These are phyloP conservation scores for Candida loeiensis DNA, from an alignment of 805 yeast genomes.

Conservation along the genomic window DNA sequence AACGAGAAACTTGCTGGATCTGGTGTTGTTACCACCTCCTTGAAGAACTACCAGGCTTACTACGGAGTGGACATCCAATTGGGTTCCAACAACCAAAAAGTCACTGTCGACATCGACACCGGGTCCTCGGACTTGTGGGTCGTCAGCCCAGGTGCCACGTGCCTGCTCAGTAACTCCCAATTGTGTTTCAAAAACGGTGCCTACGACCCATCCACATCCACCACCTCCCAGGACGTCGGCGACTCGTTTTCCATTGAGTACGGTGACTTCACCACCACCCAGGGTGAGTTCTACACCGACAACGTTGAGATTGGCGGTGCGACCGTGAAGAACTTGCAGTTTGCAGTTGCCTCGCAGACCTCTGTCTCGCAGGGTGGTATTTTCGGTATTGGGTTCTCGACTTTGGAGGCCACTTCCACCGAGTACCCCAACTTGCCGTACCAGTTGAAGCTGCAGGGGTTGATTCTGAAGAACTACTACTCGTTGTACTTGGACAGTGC, in stretches of 20 bases:
- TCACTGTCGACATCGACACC: constrained; percentile 15
- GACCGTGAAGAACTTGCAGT: constrained; percentile 9
- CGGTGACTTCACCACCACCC: constrained; percentile 7
- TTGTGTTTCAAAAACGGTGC: constrained; percentile 7
- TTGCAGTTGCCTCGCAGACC: constrained; percentile 10
- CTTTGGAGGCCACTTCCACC: constrained; percentile 3
- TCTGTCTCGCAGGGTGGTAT: constrained; percentile 11
- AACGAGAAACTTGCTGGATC: background rate
- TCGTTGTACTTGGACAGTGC: constrained; percentile 55
- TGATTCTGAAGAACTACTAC: constrained; percentile 52
- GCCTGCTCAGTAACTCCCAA: constrained; percentile 1
- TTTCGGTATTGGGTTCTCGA: constrained; percentile 11
- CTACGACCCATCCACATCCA: constrained; percentile 10
- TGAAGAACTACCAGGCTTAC: constrained; percentile 8
- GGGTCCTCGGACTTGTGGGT: constrained; percentile 13
- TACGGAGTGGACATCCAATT: constrained; percentile 10
- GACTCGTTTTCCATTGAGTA: constrained; percentile 3
- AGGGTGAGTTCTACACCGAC: constrained; percentile 10
- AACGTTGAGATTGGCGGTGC: constrained; percentile 9
- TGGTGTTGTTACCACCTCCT: background rate
- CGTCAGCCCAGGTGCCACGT: background rate
- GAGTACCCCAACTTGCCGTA: constrained; percentile 66
- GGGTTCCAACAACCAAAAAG: constrained; percentile 12
- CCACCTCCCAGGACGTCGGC: constrained; percentile 8
- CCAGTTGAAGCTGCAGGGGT: constrained; percentile 54